phyloP scores from a whole-genome alignment of 208 protist species.

The Leptomonas seymouri region DNA sequence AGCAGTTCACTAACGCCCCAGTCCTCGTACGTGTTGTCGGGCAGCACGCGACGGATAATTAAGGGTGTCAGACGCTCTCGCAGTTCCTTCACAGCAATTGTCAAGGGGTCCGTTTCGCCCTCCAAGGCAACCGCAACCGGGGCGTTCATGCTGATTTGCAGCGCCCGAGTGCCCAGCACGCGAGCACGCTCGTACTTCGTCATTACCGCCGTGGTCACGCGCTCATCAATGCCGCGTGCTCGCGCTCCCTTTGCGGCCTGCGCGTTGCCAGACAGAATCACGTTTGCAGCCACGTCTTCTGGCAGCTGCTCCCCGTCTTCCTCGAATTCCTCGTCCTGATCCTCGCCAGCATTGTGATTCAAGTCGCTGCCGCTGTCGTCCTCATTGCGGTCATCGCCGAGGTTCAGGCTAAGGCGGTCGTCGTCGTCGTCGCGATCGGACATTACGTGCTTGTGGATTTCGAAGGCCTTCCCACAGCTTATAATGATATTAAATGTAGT shows the following conservation, averaged over 20 bases:
- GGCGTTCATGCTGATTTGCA: constrained; percentile 99
- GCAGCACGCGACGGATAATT: constrained; percentile 97
- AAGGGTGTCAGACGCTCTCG: constrained; percentile 97
- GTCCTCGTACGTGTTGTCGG: constrained; percentile 95
- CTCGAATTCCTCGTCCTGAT: constrained; percentile 45
- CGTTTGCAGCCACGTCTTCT: constrained; percentile 51
- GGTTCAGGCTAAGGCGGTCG: constrained; percentile 61
- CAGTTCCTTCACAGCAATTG: constrained; percentile 98
- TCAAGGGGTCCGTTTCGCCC: constrained; percentile 98
- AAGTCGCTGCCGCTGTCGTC: constrained; percentile 31
- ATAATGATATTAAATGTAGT: too few species aligned
- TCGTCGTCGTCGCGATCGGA: constrained; percentile 60
- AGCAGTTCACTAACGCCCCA: constrained; percentile 86
- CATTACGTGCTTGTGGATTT: constrained; percentile 16
- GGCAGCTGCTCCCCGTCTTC: constrained; percentile 43
- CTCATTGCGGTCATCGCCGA: constrained; percentile 53
- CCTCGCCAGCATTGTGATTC: constrained; percentile 18
- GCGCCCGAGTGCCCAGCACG: constrained; percentile 97
- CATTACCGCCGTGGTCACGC: constrained; percentile 96
- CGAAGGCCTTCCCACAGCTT: too few species aligned
- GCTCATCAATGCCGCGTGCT: constrained; percentile 50
- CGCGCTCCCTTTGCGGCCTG: constrained; percentile 44
- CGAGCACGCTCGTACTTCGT: constrained; percentile 99
- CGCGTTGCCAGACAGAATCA: constrained; percentile 59
- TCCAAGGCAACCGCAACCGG: constrained; percentile 97